A percentile compares a stretch with the other conserved stretches of the same genome.
Evolutionary conservation across 768 basidiomycete genomes (phyloP).

Genomic region (Rhodotorula diobovata): DNA sequence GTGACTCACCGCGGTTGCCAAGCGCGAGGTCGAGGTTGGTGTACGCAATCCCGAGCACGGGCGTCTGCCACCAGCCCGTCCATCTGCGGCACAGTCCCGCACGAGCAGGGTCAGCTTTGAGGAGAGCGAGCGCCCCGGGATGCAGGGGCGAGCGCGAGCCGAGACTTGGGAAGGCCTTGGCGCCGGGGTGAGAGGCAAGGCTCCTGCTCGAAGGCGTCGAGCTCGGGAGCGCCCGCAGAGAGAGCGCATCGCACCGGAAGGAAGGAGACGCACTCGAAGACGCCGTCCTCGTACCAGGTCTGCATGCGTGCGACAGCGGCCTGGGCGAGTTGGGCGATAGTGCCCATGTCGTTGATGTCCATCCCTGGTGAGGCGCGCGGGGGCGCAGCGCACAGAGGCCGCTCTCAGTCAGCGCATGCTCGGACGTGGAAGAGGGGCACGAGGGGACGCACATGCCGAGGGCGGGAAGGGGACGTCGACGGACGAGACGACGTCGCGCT

Average conservation of each 20-base stretch:
- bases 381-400: too few relatives aligned
- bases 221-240: too few relatives aligned
- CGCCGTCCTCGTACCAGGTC: slow-evolving; percentile 28
- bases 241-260: too few relatives aligned
- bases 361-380: neutral
- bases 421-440: too few relatives aligned
- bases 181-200: neutral
- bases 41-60: slow-evolving; percentile 23
- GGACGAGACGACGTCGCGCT: neutral
- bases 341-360: slow-evolving; percentile 25
- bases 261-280: slow-evolving; percentile 18
- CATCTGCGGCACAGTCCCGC: neutral
- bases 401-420: neutral
- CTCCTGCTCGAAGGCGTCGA: neutral
- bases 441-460: neutral
- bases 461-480: slow-evolving; percentile 9
- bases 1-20: slow-evolving; percentile 13
- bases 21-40: slow-evolving; percentile 22
- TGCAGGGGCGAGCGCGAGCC: neutral
- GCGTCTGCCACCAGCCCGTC: slow-evolving; percentile 29
- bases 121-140: too few relatives aligned
- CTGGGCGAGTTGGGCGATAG: slow-evolving; percentile 14
- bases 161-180: neutral
- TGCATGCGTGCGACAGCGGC: slow-evolving; percentile 24
- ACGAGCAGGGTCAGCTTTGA: too few relatives aligned